Evolutionary conservation across 176 grass and related monocot species (phyloP).

Genomic region (Thalia dealbata): DNA sequence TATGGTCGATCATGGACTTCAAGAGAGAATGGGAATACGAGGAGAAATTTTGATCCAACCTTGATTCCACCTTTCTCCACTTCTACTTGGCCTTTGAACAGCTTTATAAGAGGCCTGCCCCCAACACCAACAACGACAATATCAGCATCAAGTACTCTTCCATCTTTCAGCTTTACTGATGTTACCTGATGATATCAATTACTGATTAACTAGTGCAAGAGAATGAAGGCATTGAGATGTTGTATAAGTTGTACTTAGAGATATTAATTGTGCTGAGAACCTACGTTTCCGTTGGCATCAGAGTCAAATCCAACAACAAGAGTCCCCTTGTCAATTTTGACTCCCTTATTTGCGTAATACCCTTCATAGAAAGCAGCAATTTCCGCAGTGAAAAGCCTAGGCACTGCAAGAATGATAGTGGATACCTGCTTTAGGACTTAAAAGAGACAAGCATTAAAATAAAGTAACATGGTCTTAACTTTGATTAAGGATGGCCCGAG

Average conservation of each 20-base stretch:
- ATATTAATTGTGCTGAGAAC: conserved; percentile 5
- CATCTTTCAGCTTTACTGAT: conserved; percentile 68
- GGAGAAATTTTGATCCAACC: conserved; percentile 28
- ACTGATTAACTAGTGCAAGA: conserved; percentile 9
- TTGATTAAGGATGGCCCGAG: neutral
- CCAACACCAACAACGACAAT: conserved; percentile 94
- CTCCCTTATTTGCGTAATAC: conserved; percentile 87
- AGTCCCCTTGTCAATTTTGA: conserved; percentile 78
- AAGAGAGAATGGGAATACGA: neutral
- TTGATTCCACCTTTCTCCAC: conserved; percentile 99
- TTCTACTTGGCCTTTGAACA: conserved; percentile 76
- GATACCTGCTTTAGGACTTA: neutral
- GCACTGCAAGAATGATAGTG: conserved; percentile 53
- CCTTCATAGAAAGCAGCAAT: conserved; percentile 85
- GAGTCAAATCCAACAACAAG: conserved; percentile 79
- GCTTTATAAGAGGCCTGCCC: conserved; percentile 53
- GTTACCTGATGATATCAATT: conserved; percentile 52
- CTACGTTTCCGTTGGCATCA: conserved; percentile 67
- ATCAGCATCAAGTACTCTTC: conserved; percentile 62
- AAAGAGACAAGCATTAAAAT: neutral
- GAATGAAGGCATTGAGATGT: neutral
- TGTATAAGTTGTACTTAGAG: conserved; percentile 13
- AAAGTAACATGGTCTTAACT: neutral
- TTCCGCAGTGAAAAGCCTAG: conserved; percentile 67
- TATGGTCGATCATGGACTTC: neutral